Evolutionary conservation across 192 early-diverging fungal genomes (phyloP), one percentile per base, ranked within the genome.

Genomic region (Jimgerdemannia lactiflua): DNA sequence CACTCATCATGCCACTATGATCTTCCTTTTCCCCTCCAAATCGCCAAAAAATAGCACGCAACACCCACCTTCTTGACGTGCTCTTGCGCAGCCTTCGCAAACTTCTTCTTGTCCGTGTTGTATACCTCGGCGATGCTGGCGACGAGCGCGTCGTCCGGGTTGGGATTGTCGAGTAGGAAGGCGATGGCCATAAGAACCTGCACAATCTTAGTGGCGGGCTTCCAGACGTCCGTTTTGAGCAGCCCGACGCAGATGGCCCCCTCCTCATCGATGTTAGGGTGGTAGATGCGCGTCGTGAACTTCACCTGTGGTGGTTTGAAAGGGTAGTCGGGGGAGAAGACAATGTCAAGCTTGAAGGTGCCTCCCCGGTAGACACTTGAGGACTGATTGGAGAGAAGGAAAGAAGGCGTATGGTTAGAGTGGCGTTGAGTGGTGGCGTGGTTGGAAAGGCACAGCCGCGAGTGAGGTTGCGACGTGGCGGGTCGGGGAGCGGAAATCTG

Each of bases 241-340:
- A 93, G 69, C 10, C 87, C 86, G 59, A 95, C 84, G 75, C 94
- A 95, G 71, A 95, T 90, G 4, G 90, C 86, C 3, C 94, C 93
- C 68, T 94, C 91, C 70, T 95, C 92, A 73, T 95, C 94, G 17
- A 84, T 84, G 67, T 81, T 81, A n/a, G 83, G 83, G 77, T 95
- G 94, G 82, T 95, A 95, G 66, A 95, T 91, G 75, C 91, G 92
- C 67, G 93, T 95, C 29, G 74, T 68, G 76, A 95, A 90, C 75
- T 90, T 91, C 80, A 92, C 84, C 91, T 92, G 74, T 70, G 93
- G 93, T 39, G 93, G 93, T 73, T 95, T 95, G 80, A 95, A 95
- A 39, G 93, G 93, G 76, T 93, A 95, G 63, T 95, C 93, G 4
- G 84, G 77, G 44, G 83, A 81, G 72, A 95, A 94, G n/a, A 84